Percentiles rank a stretch among this genome's conserved stretches.
Conservation (phyloP, 306 rosid species). For the Cucurbita argyrosperma region DNA sequence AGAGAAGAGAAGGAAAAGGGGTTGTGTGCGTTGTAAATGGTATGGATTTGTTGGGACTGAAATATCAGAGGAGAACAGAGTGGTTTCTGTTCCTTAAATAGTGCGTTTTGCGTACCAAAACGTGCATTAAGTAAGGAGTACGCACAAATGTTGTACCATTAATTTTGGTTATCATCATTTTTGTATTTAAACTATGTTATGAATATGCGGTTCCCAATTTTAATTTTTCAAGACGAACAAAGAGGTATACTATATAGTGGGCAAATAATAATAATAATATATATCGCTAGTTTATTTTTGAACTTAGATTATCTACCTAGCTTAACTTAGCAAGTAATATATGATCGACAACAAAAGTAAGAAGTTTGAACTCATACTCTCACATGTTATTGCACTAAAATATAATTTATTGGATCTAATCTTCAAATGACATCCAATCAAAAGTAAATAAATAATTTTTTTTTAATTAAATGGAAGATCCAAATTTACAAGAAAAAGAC, state of each 20-base stretch:
- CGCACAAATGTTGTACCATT: background rate
- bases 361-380: too few species aligned
- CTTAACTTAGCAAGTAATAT: too few species aligned
- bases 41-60: background rate
- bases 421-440: too few species aligned
- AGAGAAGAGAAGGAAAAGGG: background rate
- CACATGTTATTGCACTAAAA: too few species aligned
- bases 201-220: background rate
- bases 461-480: too few species aligned
- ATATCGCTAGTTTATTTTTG: too few species aligned
- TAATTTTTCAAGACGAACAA: background rate
- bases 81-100: background rate
- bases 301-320: too few species aligned
- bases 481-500: too few species aligned
- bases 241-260: background rate
- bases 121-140: background rate
- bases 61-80: background rate
- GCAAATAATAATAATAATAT: background rate
- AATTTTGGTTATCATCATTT: background rate
- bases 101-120: background rate
- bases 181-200: background rate
- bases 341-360: too few species aligned
- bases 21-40: background rate
- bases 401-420: too few species aligned
- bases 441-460: too few species aligned